Base-by-base conservation (phyloP, 1,284 basidiomycete species). In the Boletus holoroseus region DNA sequence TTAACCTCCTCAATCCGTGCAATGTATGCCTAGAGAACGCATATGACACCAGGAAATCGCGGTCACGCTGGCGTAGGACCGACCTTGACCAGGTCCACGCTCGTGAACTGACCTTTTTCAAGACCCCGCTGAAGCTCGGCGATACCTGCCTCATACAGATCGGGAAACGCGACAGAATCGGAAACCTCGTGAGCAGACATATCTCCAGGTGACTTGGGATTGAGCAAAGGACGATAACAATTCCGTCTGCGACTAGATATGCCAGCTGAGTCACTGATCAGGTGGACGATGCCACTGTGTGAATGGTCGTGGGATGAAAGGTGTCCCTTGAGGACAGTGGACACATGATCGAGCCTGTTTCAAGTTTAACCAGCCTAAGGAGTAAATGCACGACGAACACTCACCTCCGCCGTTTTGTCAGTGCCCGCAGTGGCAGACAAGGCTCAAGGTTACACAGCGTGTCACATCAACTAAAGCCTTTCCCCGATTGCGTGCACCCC, bases 1-100 rank as follows among this genome's bases (percentile, higher is more conserved):
- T 88, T 86, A 37, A 86, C 85, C 62, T 88, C 83, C 8, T 82
- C 77, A 39, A 87, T 85, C 3, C 85, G 75, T 3, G 80, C 76
- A 49, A 85, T 74, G 61, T 88, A 88, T 0, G 83, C 83, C 81
- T 82, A 51, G 15, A 11, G 15, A 37, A 26, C n/a, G 32, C 15
- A 12, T 5, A 34, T 48, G 27, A 16, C 5, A 3, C 12, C 20
- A 16, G 16, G 28, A 31, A 34, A 34, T 15, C 6, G 26, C 26
- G 41, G 22, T 35, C 7, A 12, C 1, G 4, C 1, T 22, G 3
- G 18, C 5, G 12, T 3, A 20, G n/a, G 15, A 49, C 53, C 7
- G 24, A 67, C 65, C 60, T 68, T 68, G 39, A 67, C 57, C 9
- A 67, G 51, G 44, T 68, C 54, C 27, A 67, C 63, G 35, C 65